These are phyloP conservation scores for Penicillium crystallinum DNA, from an alignment of 495 filamentous ascomycete species.

Conservation along the genomic window DNA sequence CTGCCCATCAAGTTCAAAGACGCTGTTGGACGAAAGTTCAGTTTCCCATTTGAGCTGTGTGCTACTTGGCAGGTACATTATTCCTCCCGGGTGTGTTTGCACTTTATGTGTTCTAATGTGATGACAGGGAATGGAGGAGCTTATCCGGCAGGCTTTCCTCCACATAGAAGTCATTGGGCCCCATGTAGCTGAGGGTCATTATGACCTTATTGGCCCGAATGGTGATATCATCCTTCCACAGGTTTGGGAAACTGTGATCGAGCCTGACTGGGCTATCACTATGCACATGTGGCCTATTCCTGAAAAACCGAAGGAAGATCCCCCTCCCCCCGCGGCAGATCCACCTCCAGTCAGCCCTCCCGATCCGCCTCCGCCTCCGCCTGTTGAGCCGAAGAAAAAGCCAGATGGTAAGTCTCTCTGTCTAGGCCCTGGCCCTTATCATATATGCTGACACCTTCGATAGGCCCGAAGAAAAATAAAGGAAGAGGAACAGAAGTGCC, in stretches of 20 bases:
- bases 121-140: conserved; percentile 71
- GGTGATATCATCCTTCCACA: conserved; percentile 84
- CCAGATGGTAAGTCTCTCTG: conserved; percentile 22
- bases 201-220: conserved; percentile 77
- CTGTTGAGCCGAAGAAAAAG: conserved; percentile 34
- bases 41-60: conserved; percentile 76
- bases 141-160: conserved; percentile 83
- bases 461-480: conserved; percentile 25
- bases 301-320: conserved; percentile 47
- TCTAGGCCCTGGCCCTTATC: background rate
- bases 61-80: conserved; percentile 71
- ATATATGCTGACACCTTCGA: conserved; percentile 1
- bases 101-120: conserved; percentile 7
- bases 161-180: conserved; percentile 78
- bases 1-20: conserved; percentile 79
- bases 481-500: conserved; percentile 12
- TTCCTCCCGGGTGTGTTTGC: background rate
- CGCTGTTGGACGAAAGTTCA: conserved; percentile 79
- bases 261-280: conserved; percentile 83
- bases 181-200: conserved; percentile 79
- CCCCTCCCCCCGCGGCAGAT: conserved; percentile 28
- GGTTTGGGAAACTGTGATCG: conserved; percentile 79
- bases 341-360: conserved; percentile 20
- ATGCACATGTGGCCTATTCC: conserved; percentile 98
- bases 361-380: conserved; percentile 7